These are phyloP conservation scores for Pouteria campechiana DNA, from an alignment of 179 eudicot species.

Conservation along the genomic window DNA sequence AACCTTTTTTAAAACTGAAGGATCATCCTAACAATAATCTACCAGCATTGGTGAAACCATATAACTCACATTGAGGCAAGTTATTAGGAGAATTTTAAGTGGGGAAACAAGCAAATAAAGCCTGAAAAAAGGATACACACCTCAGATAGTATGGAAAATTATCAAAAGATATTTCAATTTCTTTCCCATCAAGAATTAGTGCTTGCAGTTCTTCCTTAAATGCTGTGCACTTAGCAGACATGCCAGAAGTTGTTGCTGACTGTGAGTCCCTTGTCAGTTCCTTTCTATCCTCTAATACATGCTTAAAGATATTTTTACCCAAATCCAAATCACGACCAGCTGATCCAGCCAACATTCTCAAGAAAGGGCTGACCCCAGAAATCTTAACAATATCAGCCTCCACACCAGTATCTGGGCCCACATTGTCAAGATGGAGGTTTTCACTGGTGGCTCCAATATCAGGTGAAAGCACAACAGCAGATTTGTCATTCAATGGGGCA, in stretches of 20 bases:
- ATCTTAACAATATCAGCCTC: constrained; percentile 49
- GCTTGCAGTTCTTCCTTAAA: constrained; percentile 65
- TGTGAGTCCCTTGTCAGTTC: constrained; percentile 46
- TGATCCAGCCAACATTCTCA: neutral
- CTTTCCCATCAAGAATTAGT: constrained; percentile 53
- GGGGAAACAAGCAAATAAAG: too few relatives aligned
- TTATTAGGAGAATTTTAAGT: too few relatives aligned
- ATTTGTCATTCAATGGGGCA: constrained; percentile 44
- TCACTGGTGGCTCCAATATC: constrained; percentile 45
- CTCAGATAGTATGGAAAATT: constrained; percentile 88
- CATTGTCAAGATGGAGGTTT: constrained; percentile 35
- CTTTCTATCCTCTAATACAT: constrained; percentile 53
- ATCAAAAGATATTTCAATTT: constrained; percentile 67
- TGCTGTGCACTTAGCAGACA: constrained; percentile 45
- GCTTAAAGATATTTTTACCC: constrained; percentile 5
- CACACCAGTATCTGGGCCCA: constrained; percentile 31
- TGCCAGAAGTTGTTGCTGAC: constrained; percentile 51
- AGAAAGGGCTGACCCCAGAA: constrained; percentile 3
- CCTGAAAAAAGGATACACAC: constrained; percentile 19
- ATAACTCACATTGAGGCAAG: too few relatives aligned
- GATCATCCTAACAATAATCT: too few relatives aligned
- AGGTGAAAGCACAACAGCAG: too few relatives aligned
- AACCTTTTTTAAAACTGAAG: too few relatives aligned
- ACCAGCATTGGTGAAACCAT: too few relatives aligned
- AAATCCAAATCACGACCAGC: constrained; percentile 1